Evolutionary conservation across 305 asterid species (phyloP).

Genomic region (Vinca major): DNA sequence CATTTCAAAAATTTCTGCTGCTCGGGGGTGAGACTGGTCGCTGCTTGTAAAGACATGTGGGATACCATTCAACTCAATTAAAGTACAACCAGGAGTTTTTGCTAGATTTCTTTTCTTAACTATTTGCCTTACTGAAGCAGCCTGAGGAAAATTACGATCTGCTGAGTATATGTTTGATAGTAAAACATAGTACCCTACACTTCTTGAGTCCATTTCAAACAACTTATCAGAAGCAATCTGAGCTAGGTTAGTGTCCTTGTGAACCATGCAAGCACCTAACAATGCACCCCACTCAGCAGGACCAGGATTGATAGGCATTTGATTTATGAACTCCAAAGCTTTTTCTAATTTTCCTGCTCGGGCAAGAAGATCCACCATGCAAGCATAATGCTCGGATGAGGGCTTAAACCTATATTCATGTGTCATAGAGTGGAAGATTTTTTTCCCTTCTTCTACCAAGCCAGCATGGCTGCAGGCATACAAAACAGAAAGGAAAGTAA

Average conservation of each 20-base stretch:
- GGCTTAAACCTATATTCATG: slow-evolving; percentile 49
- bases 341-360: slow-evolving; percentile 60
- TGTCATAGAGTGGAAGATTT: slow-evolving; percentile 46
- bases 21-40: slow-evolving; percentile 53
- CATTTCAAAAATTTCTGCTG: slow-evolving; percentile 34
- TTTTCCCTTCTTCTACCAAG: slow-evolving; percentile 65
- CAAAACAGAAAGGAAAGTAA: slow-evolving; percentile 53
- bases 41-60: slow-evolving; percentile 60
- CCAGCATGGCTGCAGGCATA: slow-evolving; percentile 89
- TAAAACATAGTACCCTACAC: slow-evolving; percentile 60
- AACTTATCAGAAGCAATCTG: slow-evolving; percentile 51
- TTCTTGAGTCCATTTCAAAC: slow-evolving; percentile 59
- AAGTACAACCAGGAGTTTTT: slow-evolving; percentile 72
- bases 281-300: slow-evolving; percentile 81
- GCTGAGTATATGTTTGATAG: slow-evolving; percentile 65
- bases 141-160: slow-evolving; percentile 49
- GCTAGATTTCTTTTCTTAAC: slow-evolving; percentile 46
- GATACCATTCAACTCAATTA: slow-evolving; percentile 62
- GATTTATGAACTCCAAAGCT: slow-evolving; percentile 47
- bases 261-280: slow-evolving; percentile 74
- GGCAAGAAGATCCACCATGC: slow-evolving; percentile 81
- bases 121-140: slow-evolving; percentile 55
- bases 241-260: slow-evolving; percentile 56
- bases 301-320: slow-evolving; percentile 58
- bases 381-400: slow-evolving; percentile 60